phyloP scores from a whole-genome alignment of 345 rosid genomes.

The Combretum micranthum region DNA sequence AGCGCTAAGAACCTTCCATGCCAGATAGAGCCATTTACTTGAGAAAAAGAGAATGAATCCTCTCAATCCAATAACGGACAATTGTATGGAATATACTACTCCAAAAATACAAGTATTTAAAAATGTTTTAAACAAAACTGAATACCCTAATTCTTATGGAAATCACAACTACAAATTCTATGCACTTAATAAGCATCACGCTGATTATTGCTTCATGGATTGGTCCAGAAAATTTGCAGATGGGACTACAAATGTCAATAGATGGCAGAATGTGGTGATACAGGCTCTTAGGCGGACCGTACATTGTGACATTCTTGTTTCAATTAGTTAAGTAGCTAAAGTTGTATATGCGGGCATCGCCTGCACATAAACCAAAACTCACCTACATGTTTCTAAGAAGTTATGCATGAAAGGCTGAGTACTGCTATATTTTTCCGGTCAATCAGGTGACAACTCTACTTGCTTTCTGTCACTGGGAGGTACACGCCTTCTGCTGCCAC shows the following conservation, averaged over 20 bases:
- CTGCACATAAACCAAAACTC: slow-evolving; percentile 25
- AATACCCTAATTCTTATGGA: no score
- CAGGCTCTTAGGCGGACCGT: background rate
- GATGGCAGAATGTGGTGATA: no score
- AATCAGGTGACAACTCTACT: slow-evolving; percentile 17
- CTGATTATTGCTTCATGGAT: no score
- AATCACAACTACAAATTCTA: no score
- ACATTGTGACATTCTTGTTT: background rate
- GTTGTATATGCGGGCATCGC: slow-evolving; percentile 19
- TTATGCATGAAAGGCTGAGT: background rate
- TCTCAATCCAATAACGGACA: background rate
- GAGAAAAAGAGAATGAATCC: background rate
- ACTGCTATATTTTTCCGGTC: no score
- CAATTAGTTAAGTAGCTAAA: slow-evolving; percentile 10
- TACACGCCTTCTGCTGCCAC: slow-evolving; percentile 96
- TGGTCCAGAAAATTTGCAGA: no score
- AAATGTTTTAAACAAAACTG: no score
- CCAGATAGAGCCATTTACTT: background rate
- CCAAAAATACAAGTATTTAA: no score
- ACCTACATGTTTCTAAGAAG: slow-evolving; percentile 23
- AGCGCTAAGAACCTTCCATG: no score
- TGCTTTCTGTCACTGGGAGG: slow-evolving; percentile 65
- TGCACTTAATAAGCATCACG: no score
- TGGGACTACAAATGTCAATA: no score
- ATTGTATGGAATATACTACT: no score